Evolutionary conservation across 2,329 filamentous ascomycete species (phyloP).

Genomic region (Paraconiothyrium brasiliense): DNA sequence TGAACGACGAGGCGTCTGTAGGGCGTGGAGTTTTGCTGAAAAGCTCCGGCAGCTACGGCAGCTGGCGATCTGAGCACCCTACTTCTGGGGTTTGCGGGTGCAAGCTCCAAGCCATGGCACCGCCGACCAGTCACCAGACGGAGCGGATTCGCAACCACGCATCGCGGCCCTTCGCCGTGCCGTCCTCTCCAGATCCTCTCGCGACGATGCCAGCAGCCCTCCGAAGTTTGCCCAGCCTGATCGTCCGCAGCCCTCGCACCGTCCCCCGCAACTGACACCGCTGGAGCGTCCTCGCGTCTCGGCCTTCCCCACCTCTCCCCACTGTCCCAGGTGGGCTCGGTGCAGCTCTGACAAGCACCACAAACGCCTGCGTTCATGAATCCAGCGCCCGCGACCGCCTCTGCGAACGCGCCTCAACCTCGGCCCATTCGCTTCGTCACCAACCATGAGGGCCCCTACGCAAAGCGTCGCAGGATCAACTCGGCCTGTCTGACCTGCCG

Average conservation of each 20-base stretch:
- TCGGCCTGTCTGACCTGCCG: slow-evolving; percentile 59
- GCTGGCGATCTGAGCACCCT: slow-evolving; percentile 8
- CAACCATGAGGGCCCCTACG: slow-evolving; percentile 54
- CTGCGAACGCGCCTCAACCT: slow-evolving; percentile 41
- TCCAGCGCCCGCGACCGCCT: slow-evolving; percentile 38
- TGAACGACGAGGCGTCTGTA: background rate
- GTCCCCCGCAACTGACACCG: slow-evolving; percentile 10
- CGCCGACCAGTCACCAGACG: background rate
- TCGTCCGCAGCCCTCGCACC: background rate
- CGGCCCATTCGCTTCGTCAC: slow-evolving; percentile 55
- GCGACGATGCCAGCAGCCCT: slow-evolving; percentile 34
- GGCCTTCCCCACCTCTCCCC: slow-evolving; percentile 18
- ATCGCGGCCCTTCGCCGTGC: background rate
- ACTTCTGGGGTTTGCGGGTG: slow-evolving; percentile 14
- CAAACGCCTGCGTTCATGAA: slow-evolving; percentile 44
- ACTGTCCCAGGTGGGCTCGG: slow-evolving; percentile 9
- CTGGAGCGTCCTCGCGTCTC: slow-evolving; percentile 10
- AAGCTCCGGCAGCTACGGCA: slow-evolving; percentile 5
- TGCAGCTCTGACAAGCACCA: slow-evolving; percentile 14
- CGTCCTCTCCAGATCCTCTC: slow-evolving; percentile 15
- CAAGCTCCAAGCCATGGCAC: slow-evolving; percentile 1
- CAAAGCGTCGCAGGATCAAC: slow-evolving; percentile 53
- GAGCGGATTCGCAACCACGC: background rate
- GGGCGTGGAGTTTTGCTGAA: slow-evolving; percentile 12
- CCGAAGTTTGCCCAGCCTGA: slow-evolving; percentile 23